These are phyloP conservation scores for Macaranga tanarius DNA, from an alignment of 441 rosid genomes.

Conservation along the genomic window DNA sequence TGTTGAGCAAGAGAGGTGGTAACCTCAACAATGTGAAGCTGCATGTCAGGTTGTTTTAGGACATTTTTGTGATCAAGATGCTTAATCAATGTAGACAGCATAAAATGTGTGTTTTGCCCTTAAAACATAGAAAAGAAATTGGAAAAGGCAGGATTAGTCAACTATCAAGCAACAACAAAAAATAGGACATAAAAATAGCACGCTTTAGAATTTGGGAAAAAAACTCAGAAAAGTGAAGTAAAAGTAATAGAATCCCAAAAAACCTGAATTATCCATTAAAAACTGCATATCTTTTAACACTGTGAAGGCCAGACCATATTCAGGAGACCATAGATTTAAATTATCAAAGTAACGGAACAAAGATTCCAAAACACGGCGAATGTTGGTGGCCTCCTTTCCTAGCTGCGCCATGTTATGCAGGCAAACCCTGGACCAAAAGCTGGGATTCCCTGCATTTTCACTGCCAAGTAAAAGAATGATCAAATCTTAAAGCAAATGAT, in stretches of 20 bases:
- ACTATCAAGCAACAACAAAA: slow-evolving; percentile 8
- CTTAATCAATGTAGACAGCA: slow-evolving; percentile 77
- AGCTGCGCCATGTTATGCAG: slow-evolving; percentile 87
- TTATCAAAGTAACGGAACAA: slow-evolving; percentile 80
- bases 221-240: slow-evolving; percentile 4
- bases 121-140: slow-evolving; percentile 24
- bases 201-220: not conserved
- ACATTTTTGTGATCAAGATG: slow-evolving; percentile 93
- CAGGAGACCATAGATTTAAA: slow-evolving; percentile 67
- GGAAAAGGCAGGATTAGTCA: slow-evolving; percentile 20
- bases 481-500: slow-evolving; percentile 15
- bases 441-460: slow-evolving; percentile 69
- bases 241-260: slow-evolving; percentile 13
- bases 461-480: slow-evolving; percentile 42
- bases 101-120: slow-evolving; percentile 81
- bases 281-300: slow-evolving; percentile 83
- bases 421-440: slow-evolving; percentile 93
- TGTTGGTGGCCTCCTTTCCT: slow-evolving; percentile 87
- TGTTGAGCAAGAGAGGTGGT: slow-evolving; percentile 63
- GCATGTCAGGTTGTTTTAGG: slow-evolving; percentile 72
- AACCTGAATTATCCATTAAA: slow-evolving; percentile 81
- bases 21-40: slow-evolving; percentile 76
- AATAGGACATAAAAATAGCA: slow-evolving; percentile 17
- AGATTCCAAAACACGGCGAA: slow-evolving; percentile 81
- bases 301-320: slow-evolving; percentile 68